phyloP scores from a whole-genome alignment of 768 basidiomycete species.

The Rhizopogon vinicolor region DNA sequence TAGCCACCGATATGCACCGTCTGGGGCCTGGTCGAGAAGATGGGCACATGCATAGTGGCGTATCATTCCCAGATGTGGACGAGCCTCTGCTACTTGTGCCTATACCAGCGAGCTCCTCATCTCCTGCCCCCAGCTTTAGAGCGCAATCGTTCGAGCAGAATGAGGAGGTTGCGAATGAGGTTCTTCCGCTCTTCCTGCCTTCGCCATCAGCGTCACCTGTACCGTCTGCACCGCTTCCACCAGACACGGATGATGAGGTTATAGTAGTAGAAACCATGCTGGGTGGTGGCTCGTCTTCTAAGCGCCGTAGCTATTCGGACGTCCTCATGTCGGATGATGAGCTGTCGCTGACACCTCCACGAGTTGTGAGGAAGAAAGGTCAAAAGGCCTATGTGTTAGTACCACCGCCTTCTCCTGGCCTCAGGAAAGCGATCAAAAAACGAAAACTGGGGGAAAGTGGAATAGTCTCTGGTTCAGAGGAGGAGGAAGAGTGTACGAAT shows the following conservation, averaged over 20 bases:
- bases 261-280: conserved; percentile 6
- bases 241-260: conserved; percentile 16
- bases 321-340: conserved; percentile 9
- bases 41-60: conserved; percentile 16
- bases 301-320: conserved; percentile 14
- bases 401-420: conserved; percentile 18
- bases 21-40: conserved; percentile 9
- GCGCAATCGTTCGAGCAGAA: conserved; percentile 10
- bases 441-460: conserved; percentile 10
- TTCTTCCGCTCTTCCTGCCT: conserved; percentile 45
- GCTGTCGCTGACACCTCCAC: background rate
- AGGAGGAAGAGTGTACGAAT: conserved; percentile 27
- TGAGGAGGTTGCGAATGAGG: conserved; percentile 10
- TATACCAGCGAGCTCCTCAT: background rate
- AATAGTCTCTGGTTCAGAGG: conserved; percentile 10
- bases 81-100: conserved; percentile 6
- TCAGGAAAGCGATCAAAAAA: conserved; percentile 15
- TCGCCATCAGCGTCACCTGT: conserved; percentile 36
- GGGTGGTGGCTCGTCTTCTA: conserved; percentile 7
- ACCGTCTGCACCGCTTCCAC: conserved; percentile 9
- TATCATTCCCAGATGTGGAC: conserved; percentile 7
- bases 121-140: conserved; percentile 4
- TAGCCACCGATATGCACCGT: conserved; percentile 11
- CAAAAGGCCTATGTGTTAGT: conserved; percentile 23
- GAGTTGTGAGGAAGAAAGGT: conserved; percentile 16